Base-by-base conservation (phyloP, 306 rosid genomes). In the Inga leiocalycina region DNA sequence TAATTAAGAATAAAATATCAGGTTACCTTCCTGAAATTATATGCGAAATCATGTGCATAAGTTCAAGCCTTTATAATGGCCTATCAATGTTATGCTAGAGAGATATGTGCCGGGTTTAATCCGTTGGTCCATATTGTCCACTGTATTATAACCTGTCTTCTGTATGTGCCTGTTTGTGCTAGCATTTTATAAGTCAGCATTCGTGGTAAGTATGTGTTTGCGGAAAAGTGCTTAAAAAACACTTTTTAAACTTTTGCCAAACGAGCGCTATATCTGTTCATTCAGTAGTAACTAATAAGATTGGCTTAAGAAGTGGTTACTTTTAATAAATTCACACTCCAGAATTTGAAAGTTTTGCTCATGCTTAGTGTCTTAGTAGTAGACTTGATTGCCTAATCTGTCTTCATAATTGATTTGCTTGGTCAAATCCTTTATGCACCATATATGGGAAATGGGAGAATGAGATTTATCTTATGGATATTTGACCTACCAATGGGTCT, bases 31-130 rank as follows among this genome's bases (percentile, higher is more conserved):
- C 57, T 8, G 27, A 70, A 79, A 41, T 24, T 52, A 8, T 68
- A 10, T 37, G 39, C 9, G 34, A 51, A 41, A 27, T 75, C 49
- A 35, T 37, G 3, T 32, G 39, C 67, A 51, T 49, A n/a, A n/a
- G 59, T 10, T 79, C 32, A 16, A 30, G 69, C 22, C 70, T 56
- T 48, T 49, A 54, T 70, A 27, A 22, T 78, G 68, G 66, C 43
- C 69, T 34, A 32, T 19, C 67, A 17, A 41, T 8, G 64, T 71
- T 49, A 48, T 68, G 3, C 65, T 37, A 34, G 34, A 37, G 68
- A 79, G 68, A 79, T 54, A 51, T 20, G 24, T 54, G 12, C 24
- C 57, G 22, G 11, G 2, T 70, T 79, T 39, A 65, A 69, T 79
- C 68, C 24, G 30, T 32, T 79, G 66, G 3, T 78, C 62, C 64